Base-by-base conservation (phyloP, 192 early-diverging fungal genomes). In the Umbelopsis sp. region DNA sequence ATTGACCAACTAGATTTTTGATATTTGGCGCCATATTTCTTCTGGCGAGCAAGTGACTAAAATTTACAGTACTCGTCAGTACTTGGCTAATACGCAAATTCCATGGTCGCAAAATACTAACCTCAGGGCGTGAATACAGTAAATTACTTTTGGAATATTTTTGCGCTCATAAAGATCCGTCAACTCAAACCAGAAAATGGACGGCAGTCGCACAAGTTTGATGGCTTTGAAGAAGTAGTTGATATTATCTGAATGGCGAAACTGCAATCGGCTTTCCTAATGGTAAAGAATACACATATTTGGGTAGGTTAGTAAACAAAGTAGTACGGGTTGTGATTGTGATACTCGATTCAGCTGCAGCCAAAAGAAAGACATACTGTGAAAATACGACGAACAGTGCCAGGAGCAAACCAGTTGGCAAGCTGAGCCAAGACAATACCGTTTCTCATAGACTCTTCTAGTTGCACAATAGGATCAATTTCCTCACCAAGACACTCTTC, bases 131-230 rank as follows among this genome's bases (percentile, higher is more conserved):
- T 98, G 96, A 76, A 99, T 92, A 80, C 96, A 98, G 77, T 97
- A 97, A 71, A 99, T 95, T 22, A 99, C 98, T 74, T 95, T 95
- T 11, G 98, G 98, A 74, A 99, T 94, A 75, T 99, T 99, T 72
- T 98, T 99, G 80, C 94, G 93, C 73, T 99, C 97, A 81, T 98
- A 99, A 50, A 98, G 77, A 78, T 99, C 98, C 0, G 95, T 96
- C 74, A 96, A 81, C 80, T 98, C 97, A 82, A 99, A 99, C 76
- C 95, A 92, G 79, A 98, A 99, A 71, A 96, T 89, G 84, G 87
- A 55, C 10, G 97, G 97, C 18, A 99, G 80, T 10, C 91, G 87
- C 27, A 95, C 89, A 52, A 86, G 83, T 53, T 84, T 83, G 70
- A 95, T 91, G 21, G 92, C 93, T 11, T 81, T 79, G 66, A 99